Evolutionary conservation across 371 early-diverging fungal species (phyloP).

Genomic region (Dinochytrium kinnereticum): DNA sequence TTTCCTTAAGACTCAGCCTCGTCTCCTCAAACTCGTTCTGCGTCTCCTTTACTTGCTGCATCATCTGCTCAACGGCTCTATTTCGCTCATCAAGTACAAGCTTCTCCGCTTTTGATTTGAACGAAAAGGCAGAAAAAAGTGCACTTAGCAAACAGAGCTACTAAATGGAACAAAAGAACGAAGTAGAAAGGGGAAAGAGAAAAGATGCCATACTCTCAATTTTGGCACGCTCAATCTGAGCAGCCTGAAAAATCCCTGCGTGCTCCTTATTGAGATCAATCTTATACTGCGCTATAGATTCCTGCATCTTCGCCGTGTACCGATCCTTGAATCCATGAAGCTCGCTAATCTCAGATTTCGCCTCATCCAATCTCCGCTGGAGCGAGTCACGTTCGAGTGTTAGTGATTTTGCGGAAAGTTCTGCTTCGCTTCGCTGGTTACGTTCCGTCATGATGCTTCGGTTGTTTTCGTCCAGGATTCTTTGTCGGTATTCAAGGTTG

Average conservation of each 20-base stretch:
- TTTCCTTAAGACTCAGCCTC: slow-evolving; percentile 23
- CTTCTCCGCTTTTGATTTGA: slow-evolving; percentile 49
- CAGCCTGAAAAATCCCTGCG: slow-evolving; percentile 35
- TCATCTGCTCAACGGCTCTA: slow-evolving; percentile 32
- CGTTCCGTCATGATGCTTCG: slow-evolving; percentile 39
- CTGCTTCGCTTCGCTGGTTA: slow-evolving; percentile 45
- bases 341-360: slow-evolving; percentile 35
- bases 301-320: slow-evolving; percentile 52
- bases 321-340: slow-evolving; percentile 46
- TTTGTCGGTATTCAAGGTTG: slow-evolving; percentile 49
- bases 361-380: slow-evolving; percentile 42
- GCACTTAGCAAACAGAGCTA: neutral
- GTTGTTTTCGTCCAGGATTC: slow-evolving; percentile 45
- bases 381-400: slow-evolving; percentile 41
- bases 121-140: neutral
- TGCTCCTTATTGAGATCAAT: slow-evolving; percentile 51
- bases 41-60: slow-evolving; percentile 23
- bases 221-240: slow-evolving; percentile 47
- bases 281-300: slow-evolving; percentile 52
- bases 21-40: slow-evolving; percentile 33
- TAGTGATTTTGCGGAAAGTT: slow-evolving; percentile 36
- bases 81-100: slow-evolving; percentile 38
- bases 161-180: neutral
- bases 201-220: slow-evolving; percentile 37
- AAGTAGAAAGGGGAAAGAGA: slow-evolving; percentile 1